phyloP scores from a whole-genome alignment of 2,329 filamentous ascomycete genomes.

The Colletotrichum truncatum region DNA sequence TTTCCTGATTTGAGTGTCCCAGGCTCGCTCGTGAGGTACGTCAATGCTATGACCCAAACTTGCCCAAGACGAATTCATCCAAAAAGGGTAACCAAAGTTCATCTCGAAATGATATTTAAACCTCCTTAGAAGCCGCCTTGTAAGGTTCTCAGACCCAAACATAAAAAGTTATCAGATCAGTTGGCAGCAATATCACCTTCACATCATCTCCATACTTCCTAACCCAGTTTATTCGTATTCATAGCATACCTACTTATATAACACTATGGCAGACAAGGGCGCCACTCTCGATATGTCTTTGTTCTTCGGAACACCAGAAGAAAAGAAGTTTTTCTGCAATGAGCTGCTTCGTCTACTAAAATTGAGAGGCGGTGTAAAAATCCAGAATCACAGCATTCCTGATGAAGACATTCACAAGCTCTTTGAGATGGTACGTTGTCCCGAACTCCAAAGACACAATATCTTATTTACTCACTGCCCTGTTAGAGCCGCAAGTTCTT shows the following conservation, averaged over 20 bases:
- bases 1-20: neutral
- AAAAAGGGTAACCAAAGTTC: neutral
- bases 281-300: constrained; percentile 38
- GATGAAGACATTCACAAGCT: constrained; percentile 33
- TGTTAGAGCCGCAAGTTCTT: constrained; percentile 21
- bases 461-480: too few relatives aligned
- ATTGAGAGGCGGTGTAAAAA: constrained; percentile 32
- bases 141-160: neutral
- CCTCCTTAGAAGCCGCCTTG: neutral
- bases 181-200: neutral
- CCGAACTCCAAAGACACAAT: too few relatives aligned
- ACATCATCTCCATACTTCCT: neutral
- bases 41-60: neutral
- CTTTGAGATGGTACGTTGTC: constrained; percentile 31
- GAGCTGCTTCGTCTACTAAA: constrained; percentile 35
- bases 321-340: constrained; percentile 36
- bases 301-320: constrained; percentile 37
- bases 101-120: neutral
- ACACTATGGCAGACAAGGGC: neutral
- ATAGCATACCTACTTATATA: neutral
- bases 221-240: accelerated
- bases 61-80: neutral
- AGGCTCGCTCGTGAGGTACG: too few relatives aligned
- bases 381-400: constrained; percentile 37
- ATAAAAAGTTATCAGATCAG: too few relatives aligned